Base-by-base conservation (phyloP, 2,329 filamentous ascomycete species). In the Phoma sp. region DNA sequence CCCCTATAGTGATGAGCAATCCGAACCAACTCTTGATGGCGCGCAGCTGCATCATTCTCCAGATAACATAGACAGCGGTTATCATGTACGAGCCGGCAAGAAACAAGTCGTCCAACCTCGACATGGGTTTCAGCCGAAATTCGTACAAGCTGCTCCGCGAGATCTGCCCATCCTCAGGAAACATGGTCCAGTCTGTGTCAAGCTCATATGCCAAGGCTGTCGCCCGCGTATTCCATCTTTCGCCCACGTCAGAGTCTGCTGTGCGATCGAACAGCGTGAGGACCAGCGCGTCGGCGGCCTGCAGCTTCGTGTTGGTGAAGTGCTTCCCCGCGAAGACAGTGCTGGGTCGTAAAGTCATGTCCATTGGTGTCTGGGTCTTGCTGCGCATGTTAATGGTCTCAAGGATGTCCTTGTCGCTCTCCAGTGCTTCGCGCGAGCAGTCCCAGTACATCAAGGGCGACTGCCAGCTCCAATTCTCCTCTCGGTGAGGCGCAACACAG, bases 371-470 rank as follows among this genome's bases (percentile, higher is more conserved):
- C 1, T 83, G 82, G 56, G 83, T 83, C 0, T 78, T 81, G 49
- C 85, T 85, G 57, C 78, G 82, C 47, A 83, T 76, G 62, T 93
- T 91, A 65, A 93, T 86, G 0, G 90, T 93, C 1, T 75, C 72
- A 3, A 92, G 70, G 10, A 92, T 81, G 67, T 92, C 81, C 0
- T 71, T 48, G 64, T 93, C 90, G 13, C 74, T 70, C 24, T 82
- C 70, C 44, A 93, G 83, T 1, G 83, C 79, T 5, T 77, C 67
- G n/a, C 81, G 59, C 4, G 80, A 89, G 68, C 87, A 89, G 55
- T 86, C 82, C 90, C 90, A 93, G 72, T 92, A 93, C 72, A 91
- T 86, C 48, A 93, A 75, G 1, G 90, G 89, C n/a, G 90, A 93
- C 65, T 93, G 89, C 67, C 90, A 90, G 62, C 90, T 89, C 89